Evolutionary conservation across 2,329 filamentous ascomycete species (phyloP).

Genomic region (Venturia pyrina): DNA sequence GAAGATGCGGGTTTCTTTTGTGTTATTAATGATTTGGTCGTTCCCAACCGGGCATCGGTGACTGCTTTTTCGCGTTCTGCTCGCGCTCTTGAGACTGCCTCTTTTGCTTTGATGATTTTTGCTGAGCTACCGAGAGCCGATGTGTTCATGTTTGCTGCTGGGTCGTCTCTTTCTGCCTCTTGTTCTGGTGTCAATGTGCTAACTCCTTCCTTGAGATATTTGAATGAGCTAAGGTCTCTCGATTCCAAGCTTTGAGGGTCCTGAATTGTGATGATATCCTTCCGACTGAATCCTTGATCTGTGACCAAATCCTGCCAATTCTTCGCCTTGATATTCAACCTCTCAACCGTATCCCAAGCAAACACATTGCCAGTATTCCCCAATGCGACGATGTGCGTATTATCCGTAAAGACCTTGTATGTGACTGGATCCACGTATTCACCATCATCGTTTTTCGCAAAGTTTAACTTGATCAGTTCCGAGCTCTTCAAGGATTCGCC

Average conservation of each 20-base stretch:
- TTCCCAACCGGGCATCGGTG: constrained; percentile 15
- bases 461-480: constrained; percentile 84
- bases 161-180: constrained; percentile 52
- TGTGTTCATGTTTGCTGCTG: constrained; percentile 60
- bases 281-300: constrained; percentile 75
- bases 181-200: constrained; percentile 57
- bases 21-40: constrained; percentile 16
- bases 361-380: constrained; percentile 88
- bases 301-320: constrained; percentile 87
- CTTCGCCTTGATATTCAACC: constrained; percentile 93
- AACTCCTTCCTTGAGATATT: constrained; percentile 75
- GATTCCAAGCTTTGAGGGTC: constrained; percentile 84
- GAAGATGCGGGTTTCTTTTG: constrained; percentile 16
- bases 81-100: constrained; percentile 84
- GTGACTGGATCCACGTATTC: constrained; percentile 95
- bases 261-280: constrained; percentile 92
- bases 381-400: constrained; percentile 90
- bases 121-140: constrained; percentile 65
- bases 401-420: constrained; percentile 95
- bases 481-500: constrained; percentile 67
- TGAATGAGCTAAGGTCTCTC: constrained; percentile 77
- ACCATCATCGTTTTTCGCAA: constrained; percentile 80
- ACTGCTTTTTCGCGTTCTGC: constrained; percentile 49
- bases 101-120: constrained; percentile 85
- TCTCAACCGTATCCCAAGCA: constrained; percentile 87